Evolutionary conservation across 768 basidiomycete species (phyloP).

Genomic region (Hericium alpestre): DNA sequence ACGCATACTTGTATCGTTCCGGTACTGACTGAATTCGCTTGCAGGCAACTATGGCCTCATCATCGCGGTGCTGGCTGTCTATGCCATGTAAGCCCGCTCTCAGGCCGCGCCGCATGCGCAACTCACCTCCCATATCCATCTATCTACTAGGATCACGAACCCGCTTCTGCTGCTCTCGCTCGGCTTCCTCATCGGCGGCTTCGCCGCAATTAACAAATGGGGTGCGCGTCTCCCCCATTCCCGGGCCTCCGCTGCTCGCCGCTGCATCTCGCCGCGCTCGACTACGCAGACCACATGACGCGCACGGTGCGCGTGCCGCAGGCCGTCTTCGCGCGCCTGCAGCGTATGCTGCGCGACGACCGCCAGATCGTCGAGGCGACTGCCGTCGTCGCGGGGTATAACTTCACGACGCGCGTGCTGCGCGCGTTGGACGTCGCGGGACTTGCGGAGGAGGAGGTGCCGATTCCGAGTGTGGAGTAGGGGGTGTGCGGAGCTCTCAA

Average conservation of each 20-base stretch:
- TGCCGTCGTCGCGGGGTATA: neutral
- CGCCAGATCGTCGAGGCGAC: neutral
- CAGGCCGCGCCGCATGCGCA: neutral
- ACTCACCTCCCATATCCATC: neutral
- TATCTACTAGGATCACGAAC: slow-evolving; percentile 58
- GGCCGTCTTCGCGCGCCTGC: neutral
- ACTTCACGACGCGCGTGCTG: neutral
- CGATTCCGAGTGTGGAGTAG: neutral
- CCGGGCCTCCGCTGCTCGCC: neutral
- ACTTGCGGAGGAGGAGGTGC: neutral
- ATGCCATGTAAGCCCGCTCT: slow-evolving; percentile 58
- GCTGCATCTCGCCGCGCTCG: neutral
- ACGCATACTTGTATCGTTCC: too few species aligned
- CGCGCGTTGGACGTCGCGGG: neutral
- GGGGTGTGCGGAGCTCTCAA: neutral
- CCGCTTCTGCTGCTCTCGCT: slow-evolving; percentile 74
- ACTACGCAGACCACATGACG: neutral
- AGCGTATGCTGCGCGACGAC: neutral
- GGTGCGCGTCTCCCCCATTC: slow-evolving; percentile 39
- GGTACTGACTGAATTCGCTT: neutral
- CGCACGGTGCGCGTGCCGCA: neutral
- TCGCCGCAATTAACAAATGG: slow-evolving; percentile 79
- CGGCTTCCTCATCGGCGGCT: slow-evolving; percentile 84
- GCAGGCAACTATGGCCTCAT: slow-evolving; percentile 83
- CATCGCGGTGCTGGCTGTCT: slow-evolving; percentile 67